Evolutionary conservation across 768 basidiomycete genomes (phyloP), one percentile per base, ranked within the genome.

Genomic region (Lactifluus pinguis): DNA sequence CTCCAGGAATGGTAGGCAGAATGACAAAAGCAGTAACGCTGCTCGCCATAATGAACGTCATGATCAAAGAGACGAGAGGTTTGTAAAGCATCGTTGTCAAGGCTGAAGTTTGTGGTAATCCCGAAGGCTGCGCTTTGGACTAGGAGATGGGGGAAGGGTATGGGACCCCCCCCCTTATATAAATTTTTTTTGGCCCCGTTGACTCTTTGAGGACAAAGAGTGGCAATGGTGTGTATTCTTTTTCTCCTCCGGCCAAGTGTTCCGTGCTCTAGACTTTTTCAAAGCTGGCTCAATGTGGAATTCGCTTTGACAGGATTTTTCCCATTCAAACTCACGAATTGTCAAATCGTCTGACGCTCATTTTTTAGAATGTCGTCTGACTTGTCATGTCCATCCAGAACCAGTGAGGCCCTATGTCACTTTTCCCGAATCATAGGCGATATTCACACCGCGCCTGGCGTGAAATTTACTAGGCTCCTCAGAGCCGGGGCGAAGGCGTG

Each of bases 71-170:
- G 56, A 57, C 30, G 51, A 62, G 38, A 8, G 51, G 14, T 6
- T 62, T 48, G 56, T 48, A 36, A 39, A 57, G 32, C 56, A 62
- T 48, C 17, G 19, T 51, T 52, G 44, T 53, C 21, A 53, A 49
- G 38, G 30, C 21, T 57, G 30, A 30, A 14, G n/a, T 36, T 29
- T 44, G 41, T 21, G 49, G 38, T 49, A 57, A 57, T 41, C n/a
- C 25, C 57, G n/a, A 55, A 50, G 21, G 36, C 41, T 32, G 61
- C 29, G 19, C 55, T 53, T 49, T 49, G 55, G 45, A 42, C 32
- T 48, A 51, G 29, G 45, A 48, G 45, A 48, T 41, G 38, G 34
- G 36, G 54, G 34, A 30, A 30, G 44, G 25, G 39, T 17, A 34
- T 44, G 10, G 30, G 17, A 34, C 25, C 25, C 10, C 25, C 25